Evolutionary conservation across 108 stramenopile species (phyloP), one percentile per base, ranked within the genome.

Genomic region (Bacterosira constricta): DNA sequence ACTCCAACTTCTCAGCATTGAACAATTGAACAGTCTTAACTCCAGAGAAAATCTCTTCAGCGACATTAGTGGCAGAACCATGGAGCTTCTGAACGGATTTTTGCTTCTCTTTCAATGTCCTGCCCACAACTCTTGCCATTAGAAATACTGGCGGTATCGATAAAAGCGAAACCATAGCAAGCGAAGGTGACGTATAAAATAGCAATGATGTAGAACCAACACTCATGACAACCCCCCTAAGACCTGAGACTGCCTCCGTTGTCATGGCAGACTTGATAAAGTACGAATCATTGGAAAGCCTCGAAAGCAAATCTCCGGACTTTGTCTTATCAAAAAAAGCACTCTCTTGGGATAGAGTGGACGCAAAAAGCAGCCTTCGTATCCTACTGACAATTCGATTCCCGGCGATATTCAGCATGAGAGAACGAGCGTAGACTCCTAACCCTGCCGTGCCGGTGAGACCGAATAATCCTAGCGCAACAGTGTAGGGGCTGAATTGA

Each of bases 251-350:
- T 0, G 88, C 80, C 55, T 96, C 84, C 2, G 89, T 89, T 1
- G 95, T 93, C 47, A 96, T 66, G 0, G 88, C 86, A 26, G 80
- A 72, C 62, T 93, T 89, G 46, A 96, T 73, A 38, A 87, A 70
- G 41, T 79, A 80, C 25, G 88, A 71, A 81, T 96, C 96, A 30
- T 84, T 75, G 0, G 95, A 77, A 21, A 96, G 73, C 45, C 92
- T 66, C n/a, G 92, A 92, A 5, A 93, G 36, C 20, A 96, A 75
- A 65, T 96, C 92, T 2, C 95, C 95, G 11, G 88, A 85, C 38
- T 86, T 71, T 8, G 36, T 72, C 42, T 4, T 4, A 81, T 96
- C 95, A 44, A 93, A 86, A 67, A 83, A 93, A 12, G 85, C 71
- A 20, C 82, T 58, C 41, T 96, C 95, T 76, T 96, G 92, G 18